Evolutionary conservation across 345 rosid genomes (phyloP).

Genomic region (Fremontodendron californicum): DNA sequence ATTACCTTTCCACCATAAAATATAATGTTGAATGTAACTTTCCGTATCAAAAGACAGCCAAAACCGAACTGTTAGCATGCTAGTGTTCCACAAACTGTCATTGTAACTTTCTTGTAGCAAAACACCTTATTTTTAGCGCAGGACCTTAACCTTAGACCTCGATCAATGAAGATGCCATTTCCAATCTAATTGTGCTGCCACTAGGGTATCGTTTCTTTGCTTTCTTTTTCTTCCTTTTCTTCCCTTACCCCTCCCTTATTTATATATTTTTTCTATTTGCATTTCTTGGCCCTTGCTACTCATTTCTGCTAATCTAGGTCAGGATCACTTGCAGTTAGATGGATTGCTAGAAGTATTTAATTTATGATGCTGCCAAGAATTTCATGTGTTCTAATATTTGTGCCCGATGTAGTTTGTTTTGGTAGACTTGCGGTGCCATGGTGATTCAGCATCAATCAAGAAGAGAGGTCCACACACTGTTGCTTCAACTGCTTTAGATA

Average conservation of each 20-base stretch:
- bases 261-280: no score
- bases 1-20: neutral
- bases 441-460: constrained; percentile 75
- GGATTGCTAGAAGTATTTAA: neutral
- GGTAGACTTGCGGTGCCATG: constrained; percentile 93
- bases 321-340: neutral
- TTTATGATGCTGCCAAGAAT: neutral
- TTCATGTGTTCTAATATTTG: neutral
- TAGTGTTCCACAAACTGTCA: neutral
- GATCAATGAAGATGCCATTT: no score
- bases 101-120: neutral
- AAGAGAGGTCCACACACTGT: constrained; percentile 75
- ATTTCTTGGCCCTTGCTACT: no score
- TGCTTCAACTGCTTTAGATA: constrained; percentile 82
- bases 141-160: no score
- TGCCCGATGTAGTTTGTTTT: constrained; percentile 62
- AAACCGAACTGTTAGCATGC: neutral
- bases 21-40: neutral
- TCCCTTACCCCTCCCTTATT: no score
- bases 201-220: no score
- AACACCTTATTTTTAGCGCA: no score
- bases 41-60: neutral
- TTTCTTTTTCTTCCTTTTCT: no score
- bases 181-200: no score
- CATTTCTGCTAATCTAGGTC: no score